phyloP scores from a whole-genome alignment of 495 filamentous ascomycete genomes.

The Talaromyces wortmannii region DNA sequence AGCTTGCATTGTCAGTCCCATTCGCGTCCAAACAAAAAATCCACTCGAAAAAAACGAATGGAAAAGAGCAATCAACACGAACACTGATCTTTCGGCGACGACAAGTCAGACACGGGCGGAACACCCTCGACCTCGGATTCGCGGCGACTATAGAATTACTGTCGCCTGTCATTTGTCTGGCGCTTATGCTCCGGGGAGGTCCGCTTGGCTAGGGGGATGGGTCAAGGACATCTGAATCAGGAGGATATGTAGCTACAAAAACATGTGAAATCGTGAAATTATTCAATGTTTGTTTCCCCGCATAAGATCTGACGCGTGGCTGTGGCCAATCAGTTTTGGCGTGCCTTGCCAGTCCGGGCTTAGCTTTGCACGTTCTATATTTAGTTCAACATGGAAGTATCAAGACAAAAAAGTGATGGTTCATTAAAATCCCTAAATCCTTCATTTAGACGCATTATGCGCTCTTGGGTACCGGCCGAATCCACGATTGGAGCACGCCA shows the following conservation, averaged over 20 bases:
- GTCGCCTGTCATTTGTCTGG: neutral
- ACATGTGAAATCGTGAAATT: no score
- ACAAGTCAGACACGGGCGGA: conserved; percentile 5
- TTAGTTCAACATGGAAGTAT: no score
- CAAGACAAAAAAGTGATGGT: no score
- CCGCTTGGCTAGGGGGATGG: neutral
- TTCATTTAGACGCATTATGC: neutral
- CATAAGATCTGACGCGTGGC: no score
- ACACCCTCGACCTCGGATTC: conserved; percentile 2
- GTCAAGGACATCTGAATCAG: neutral
- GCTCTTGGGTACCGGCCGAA: conserved; percentile 45
- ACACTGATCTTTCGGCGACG: conserved; percentile 5
- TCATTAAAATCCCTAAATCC: no score
- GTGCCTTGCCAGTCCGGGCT: no score
- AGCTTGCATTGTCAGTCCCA: neutral
- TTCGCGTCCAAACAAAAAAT: neutral
- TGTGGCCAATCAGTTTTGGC: no score
- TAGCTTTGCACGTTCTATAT: no score
- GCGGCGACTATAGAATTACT: neutral
- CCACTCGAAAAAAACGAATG: neutral
- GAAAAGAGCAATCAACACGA: neutral
- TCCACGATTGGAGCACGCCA: conserved; percentile 64
- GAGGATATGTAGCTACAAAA: neutral
- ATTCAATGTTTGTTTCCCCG: neutral
- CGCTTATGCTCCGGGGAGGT: neutral